Conservation (phyloP, 1,139 yeast genomes). For the Taphrina flavorubra region DNA sequence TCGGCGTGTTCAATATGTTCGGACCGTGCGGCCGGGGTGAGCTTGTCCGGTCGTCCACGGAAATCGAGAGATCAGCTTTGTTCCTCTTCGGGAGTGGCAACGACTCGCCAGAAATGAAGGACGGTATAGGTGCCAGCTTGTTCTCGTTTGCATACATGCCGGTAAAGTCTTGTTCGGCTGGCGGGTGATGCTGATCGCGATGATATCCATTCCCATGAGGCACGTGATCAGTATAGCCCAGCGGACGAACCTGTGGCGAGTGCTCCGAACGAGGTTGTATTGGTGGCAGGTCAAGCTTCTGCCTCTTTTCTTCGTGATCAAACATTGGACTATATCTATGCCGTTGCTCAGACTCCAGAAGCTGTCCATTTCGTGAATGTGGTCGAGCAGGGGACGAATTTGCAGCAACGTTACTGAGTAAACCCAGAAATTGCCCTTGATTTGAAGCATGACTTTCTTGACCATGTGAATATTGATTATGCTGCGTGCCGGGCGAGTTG, state of each 20-base stretch:
- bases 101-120: slow-evolving; percentile 24
- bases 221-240: slow-evolving; percentile 7
- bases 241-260: slow-evolving; percentile 25
- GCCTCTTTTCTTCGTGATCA: slow-evolving; percentile 29
- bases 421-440: slow-evolving; percentile 30
- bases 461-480: not conserved
- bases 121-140: slow-evolving; percentile 24
- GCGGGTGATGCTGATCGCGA: slow-evolving; percentile 15
- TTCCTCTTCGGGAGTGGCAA: slow-evolving; percentile 19
- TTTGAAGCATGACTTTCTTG: slow-evolving; percentile 13
- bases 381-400: slow-evolving; percentile 29
- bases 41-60: slow-evolving; percentile 2
- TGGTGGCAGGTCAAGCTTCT: slow-evolving; percentile 24
- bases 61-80: slow-evolving; percentile 14
- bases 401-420: slow-evolving; percentile 27
- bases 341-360: slow-evolving; percentile 15
- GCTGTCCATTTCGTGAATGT: slow-evolving; percentile 16
- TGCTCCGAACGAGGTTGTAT: slow-evolving; percentile 23
- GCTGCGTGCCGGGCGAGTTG: slow-evolving; percentile 2
- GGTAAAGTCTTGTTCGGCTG: slow-evolving; percentile 21
- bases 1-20: slow-evolving; percentile 28
- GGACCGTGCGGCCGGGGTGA: slow-evolving; percentile 21
- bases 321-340: slow-evolving; percentile 16
- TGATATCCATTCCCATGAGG: slow-evolving; percentile 10
- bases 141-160: slow-evolving; percentile 26